Base-by-base conservation (phyloP, 805 yeast species). In the Pichia gijzeniarum region DNA sequence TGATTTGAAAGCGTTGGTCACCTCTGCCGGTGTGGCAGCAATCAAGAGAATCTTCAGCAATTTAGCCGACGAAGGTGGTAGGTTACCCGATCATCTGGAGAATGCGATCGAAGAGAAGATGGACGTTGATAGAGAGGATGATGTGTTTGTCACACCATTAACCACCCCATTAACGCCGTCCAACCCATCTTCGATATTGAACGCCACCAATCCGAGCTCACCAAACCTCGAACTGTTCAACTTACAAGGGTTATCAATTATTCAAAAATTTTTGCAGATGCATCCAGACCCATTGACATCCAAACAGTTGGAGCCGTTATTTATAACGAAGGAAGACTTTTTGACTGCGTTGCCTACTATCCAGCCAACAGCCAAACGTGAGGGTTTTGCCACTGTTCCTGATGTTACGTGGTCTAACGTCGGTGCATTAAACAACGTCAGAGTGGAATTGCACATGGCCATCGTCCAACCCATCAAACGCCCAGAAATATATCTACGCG, bases 301-400 rank as follows among this genome's bases (percentile, higher is more conserved):
- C 0, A 85, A 81, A 35, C 95, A 91, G 60, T 70, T 93, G 27
- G 81, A 71, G 16, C 85, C 90, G 13, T 67, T 93, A 36, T 74
- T 84, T 4, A 90, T 93, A 44, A 80, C 77, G 2, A 81, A 79
- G 51, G 82, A 76, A 13, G 99, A 93, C 61, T 93, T 93, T 60
- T 52, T 85, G 31, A 71, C 76, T 10, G 98, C 98, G 1, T 66
- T 93, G 34, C 97, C 98, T 2, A 80, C 90, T 0, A 84, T 93
- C 38, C 99, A 93, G 67, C 99, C 99, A 10, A 87, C 97, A 0
- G 95, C 97, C 1, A 91, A 90, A 60, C 82, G 99, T 62, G 99
- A 93, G 71, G 99, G 99, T 0, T 93, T 93, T 66, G 97, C 99
- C 0, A 93, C 98, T 0, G 95, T 93, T 12, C 99, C 99, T 0